Evolutionary conservation across 768 basidiomycete genomes (phyloP).

Genomic region (Megacollybia marginata): DNA sequence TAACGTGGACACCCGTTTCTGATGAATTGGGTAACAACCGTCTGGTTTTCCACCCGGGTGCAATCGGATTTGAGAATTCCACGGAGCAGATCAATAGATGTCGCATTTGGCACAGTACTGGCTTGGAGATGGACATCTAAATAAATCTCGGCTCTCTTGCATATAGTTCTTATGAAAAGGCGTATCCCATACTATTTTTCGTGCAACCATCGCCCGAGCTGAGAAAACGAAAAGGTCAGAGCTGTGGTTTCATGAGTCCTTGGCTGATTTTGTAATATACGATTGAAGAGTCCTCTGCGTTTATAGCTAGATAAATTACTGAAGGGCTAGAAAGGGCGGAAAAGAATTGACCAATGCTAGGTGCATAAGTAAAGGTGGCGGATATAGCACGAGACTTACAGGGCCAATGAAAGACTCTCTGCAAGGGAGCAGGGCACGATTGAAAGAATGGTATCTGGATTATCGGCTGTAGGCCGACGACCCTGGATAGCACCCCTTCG

Average conservation of each 20-base stretch:
- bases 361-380: not conserved
- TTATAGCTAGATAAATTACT: conserved; percentile 62
- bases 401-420: conserved; percentile 56
- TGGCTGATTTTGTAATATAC: conserved; percentile 79
- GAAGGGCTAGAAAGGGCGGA: conserved; percentile 34
- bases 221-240: conserved; percentile 23
- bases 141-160: too few species aligned
- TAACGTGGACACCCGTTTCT: too few species aligned
- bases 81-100: too few species aligned
- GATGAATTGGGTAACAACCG: too few species aligned
- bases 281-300: conserved; percentile 71
- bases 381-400: conserved; percentile 28
- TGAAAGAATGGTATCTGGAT: conserved; percentile 30
- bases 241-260: conserved; percentile 68
- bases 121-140: too few species aligned
- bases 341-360: conserved; percentile 57
- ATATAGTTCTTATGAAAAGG: too few species aligned
- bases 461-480: conserved; percentile 40
- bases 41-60: too few species aligned
- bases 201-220: too few species aligned
- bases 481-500: conserved; percentile 54
- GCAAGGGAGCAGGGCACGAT: conserved; percentile 65
- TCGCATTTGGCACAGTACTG: too few species aligned
- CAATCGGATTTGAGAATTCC: too few species aligned
- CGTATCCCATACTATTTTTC: too few species aligned